Conservation (phyloP, 2,329 filamentous ascomycete genomes). For the Rosellinia necatrix region DNA sequence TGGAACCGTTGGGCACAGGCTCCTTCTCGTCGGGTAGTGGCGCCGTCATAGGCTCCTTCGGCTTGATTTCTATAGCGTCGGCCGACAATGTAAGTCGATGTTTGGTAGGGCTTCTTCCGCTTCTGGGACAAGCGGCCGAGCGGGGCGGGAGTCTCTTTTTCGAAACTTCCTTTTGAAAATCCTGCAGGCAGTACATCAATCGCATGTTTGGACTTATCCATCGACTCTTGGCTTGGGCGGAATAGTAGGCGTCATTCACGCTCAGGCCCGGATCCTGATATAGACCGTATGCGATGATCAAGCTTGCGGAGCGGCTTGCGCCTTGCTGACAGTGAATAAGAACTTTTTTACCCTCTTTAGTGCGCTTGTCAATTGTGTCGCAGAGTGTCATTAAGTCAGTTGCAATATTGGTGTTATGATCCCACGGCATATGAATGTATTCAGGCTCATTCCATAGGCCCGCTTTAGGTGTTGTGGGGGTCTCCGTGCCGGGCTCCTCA, state of each 20-base stretch:
- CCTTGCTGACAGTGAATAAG: conserved; percentile 86
- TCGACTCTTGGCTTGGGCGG: conserved; percentile 77
- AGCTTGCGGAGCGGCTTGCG: conserved; percentile 80
- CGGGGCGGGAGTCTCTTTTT: conserved; percentile 53
- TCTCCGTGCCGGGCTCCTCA: conserved; percentile 46
- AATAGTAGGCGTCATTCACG: conserved; percentile 82
- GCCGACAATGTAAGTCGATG: conserved; percentile 65
- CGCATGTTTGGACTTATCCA: conserved; percentile 95
- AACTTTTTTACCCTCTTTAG: conserved; percentile 75
- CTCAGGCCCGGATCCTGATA: conserved; percentile 77
- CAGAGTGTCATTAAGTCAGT: conserved; percentile 76
- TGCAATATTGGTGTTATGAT: conserved; percentile 86
- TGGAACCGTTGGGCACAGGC: conserved; percentile 46
- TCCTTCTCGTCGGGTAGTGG: conserved; percentile 61
- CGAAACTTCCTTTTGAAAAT: conserved; percentile 71
- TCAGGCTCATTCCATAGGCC: conserved; percentile 62
- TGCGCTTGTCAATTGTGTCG: conserved; percentile 74
- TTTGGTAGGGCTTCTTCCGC: conserved; percentile 61
- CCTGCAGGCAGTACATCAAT: conserved; percentile 85
- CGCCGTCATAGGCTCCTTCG: conserved; percentile 64
- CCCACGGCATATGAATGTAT: conserved; percentile 87
- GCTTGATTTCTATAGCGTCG: conserved; percentile 57
- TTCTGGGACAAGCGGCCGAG: conserved; percentile 54
- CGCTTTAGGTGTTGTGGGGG: conserved; percentile 64
- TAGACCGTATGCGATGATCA: conserved; percentile 85